Conservation (phyloP, 1,284 basidiomycete species). For the Boletus semigastroideus region DNA sequence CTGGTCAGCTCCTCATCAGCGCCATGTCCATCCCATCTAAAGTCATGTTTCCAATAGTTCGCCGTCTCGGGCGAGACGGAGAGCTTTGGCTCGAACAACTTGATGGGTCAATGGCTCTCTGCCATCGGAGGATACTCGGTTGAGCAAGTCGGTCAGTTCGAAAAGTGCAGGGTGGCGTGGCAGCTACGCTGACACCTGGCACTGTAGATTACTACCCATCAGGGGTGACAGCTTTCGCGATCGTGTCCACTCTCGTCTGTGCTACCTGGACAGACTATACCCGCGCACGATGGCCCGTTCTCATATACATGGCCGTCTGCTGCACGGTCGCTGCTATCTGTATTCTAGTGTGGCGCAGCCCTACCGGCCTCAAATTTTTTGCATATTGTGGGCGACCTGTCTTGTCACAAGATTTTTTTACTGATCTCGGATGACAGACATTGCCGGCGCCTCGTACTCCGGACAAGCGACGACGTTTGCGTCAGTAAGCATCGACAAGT, state of each 20-base stretch:
- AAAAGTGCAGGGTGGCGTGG: neutral
- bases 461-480: conserved; percentile 71
- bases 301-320: conserved; percentile 60
- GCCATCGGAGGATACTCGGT: conserved; percentile 59
- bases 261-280: conserved; percentile 63
- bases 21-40: neutral
- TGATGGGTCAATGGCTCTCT: conserved; percentile 77
- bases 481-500: conserved; percentile 36
- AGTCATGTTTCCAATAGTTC: conserved; percentile 39
- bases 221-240: conserved; percentile 64
- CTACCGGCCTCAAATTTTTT: conserved; percentile 61
- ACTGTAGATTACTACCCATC: conserved; percentile 60
- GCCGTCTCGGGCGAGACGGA: conserved; percentile 69
- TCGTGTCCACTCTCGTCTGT: conserved; percentile 60
- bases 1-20: conserved; percentile 40
- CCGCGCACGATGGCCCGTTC: conserved; percentile 59
- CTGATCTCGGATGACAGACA: conserved; percentile 36
- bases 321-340: conserved; percentile 55
- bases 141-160: conserved; percentile 51
- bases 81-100: conserved; percentile 68
- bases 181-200: too few relatives aligned
- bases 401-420: neutral
- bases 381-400: conserved; percentile 50
- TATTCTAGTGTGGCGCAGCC: conserved; percentile 56
- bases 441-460: conserved; percentile 63